Evolutionary conservation across 1,284 basidiomycete species (phyloP).

Genomic region (Agaricales sp.): DNA sequence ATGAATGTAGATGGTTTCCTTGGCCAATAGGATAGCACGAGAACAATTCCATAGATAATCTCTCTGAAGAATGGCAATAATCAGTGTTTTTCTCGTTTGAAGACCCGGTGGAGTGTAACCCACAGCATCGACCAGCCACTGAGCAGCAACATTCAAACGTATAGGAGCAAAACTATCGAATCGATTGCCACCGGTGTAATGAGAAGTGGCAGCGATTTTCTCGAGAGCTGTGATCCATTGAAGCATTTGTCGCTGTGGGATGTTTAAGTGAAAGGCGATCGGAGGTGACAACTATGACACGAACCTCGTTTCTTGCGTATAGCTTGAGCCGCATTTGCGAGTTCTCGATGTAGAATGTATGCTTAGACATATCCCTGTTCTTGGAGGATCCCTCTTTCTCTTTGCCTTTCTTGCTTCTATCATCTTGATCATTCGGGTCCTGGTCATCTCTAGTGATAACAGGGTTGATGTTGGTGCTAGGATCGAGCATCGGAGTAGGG

Average conservation of each 20-base stretch:
- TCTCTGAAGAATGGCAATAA: conserved; percentile 35
- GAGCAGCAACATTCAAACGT: conserved; percentile 85
- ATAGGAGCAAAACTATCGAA: conserved; percentile 96
- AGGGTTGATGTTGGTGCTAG: conserved; percentile 63
- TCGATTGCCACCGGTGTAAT: conserved; percentile 76
- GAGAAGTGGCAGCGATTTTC: conserved; percentile 66
- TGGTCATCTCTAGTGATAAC: conserved; percentile 21
- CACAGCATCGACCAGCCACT: conserved; percentile 99
- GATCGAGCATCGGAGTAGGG: conserved; percentile 54
- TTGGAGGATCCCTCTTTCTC: conserved; percentile 34
- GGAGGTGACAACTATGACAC: conserved; percentile 6
- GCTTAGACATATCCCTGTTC: conserved; percentile 63
- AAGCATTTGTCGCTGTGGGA: conserved; percentile 79
- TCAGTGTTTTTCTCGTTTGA: conserved; percentile 3
- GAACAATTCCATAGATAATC: conserved; percentile 99
- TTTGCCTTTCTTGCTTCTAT: conserved; percentile 20
- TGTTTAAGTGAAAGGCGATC: background rate
- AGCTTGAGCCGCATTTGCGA: conserved; percentile 86
- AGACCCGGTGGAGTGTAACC: conserved; percentile 17
- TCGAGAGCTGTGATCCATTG: conserved; percentile 96
- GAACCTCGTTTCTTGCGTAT: conserved; percentile 80
- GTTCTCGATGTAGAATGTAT: conserved; percentile 93
- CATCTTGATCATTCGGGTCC: conserved; percentile 17
- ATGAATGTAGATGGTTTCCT: conserved; percentile 86
- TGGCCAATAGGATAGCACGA: conserved; percentile 84